Evolutionary conservation across 2,329 filamentous ascomycete genomes (phyloP).

Genomic region (Leptographium wingfieldii): DNA sequence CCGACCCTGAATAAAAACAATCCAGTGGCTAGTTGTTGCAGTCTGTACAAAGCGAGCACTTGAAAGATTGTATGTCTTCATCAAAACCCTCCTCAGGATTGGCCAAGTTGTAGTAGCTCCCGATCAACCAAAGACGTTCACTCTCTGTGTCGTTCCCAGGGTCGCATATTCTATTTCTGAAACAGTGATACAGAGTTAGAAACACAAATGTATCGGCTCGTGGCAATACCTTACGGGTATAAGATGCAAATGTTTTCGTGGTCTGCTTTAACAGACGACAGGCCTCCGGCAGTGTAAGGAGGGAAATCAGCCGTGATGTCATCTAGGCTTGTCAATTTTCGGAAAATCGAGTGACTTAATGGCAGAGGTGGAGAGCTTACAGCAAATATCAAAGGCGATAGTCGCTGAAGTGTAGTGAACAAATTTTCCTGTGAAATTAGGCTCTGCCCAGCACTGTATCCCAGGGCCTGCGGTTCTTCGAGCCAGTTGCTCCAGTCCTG

Average conservation of each 20-base stretch:
- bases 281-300: not conserved
- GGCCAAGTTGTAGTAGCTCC: constrained; percentile 5
- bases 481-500: not conserved
- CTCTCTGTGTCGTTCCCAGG: constrained; percentile 1
- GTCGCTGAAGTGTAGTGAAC: constrained; percentile 3
- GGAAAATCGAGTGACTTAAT: not conserved
- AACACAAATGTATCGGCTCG: not conserved
- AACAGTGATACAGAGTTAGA: not conserved
- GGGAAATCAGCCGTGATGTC: not conserved
- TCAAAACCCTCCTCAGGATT: constrained; percentile 1
- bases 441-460: constrained; percentile 4
- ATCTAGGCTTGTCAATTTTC: not conserved
- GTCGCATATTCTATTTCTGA: constrained; percentile 1
- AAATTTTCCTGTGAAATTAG: constrained; percentile 2
- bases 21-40: not conserved
- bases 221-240: not conserved
- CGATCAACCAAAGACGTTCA: not conserved
- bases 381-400: not conserved
- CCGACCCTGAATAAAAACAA: too few species aligned
- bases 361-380: not conserved
- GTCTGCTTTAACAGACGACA: constrained; percentile 2
- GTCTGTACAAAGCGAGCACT: not conserved
- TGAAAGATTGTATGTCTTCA: constrained; percentile 1
- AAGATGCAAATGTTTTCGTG: constrained; percentile 4
- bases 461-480: not conserved